Base-by-base conservation (phyloP, 495 filamentous ascomycete species). In the Bacidia gigantensis region DNA sequence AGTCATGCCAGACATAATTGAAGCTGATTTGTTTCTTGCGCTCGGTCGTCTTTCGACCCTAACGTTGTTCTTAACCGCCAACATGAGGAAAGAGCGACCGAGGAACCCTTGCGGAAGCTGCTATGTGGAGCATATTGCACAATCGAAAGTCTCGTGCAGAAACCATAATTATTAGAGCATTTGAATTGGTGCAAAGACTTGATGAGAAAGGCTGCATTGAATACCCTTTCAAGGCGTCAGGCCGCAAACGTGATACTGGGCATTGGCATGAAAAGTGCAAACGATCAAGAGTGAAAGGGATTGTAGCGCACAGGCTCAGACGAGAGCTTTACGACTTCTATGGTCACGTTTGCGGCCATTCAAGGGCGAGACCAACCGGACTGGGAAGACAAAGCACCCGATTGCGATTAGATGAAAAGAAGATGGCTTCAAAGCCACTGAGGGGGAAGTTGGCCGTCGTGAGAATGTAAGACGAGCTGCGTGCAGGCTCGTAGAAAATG, bases 1-100 rank as follows among this genome's bases (percentile, higher is more conserved):
- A 18, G 24, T 50, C 29, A 50, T 43, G 21, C n/a, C 38, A 18
- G 39, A 44, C 50, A 50, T 50, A 38, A 35, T 38, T 21, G 47
- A 50, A 25, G 17, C 3, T 50, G 26, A 29, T 11, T 48, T 44
- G 7, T 17, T 44, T n/a, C 41, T 44, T 18, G 41, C 9, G 20
- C 5, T 35, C 29, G 29, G 41, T 18, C 17, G 12, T 9, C 41
- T n/a, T 17, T 44, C 41, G 41, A 44, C 20, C 14, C 41, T n/a
- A 22, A 44, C 41, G 41, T 44, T 44, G 17, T n/a, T 22, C 20
- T 18, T n/a, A 22, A 44, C 14, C 20, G 41, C 41, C 41, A 44
- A 44, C 41, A 44, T 44, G 12, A 17, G 41, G 41, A 44, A 44
- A 22, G 41, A 44, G 41, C 41, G 41, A 44, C 5, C 29, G 29